Percentiles rank a stretch among this genome's conserved stretches.
Evolutionary conservation across 495 filamentous ascomycete species (phyloP).

Genomic region (Talaromyces trachyspermus): DNA sequence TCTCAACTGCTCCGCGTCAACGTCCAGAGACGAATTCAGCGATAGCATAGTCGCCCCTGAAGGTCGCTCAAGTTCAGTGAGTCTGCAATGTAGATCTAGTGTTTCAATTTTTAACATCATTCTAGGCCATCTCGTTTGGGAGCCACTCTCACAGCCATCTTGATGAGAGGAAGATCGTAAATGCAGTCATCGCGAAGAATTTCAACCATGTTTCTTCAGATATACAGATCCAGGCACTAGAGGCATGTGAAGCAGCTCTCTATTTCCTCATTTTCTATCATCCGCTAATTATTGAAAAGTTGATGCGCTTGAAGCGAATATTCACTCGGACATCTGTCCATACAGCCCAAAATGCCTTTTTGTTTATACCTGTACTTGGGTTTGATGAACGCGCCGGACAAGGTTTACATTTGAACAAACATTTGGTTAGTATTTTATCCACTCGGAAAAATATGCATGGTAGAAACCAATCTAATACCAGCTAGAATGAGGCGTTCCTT

Average conservation of each 20-base stretch:
- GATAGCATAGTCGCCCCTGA: slow-evolving; percentile 48
- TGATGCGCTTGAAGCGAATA: slow-evolving; percentile 73
- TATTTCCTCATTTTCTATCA: neutral
- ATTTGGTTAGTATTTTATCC: slow-evolving; percentile 34
- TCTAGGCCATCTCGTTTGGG: too few species aligned
- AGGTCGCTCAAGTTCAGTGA: too few species aligned
- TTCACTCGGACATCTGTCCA: slow-evolving; percentile 64
- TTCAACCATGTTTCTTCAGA: slow-evolving; percentile 60
- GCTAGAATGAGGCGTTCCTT: slow-evolving; percentile 74
- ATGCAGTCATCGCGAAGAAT: slow-evolving; percentile 74
- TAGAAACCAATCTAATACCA: neutral
- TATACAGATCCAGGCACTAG: slow-evolving; percentile 83
- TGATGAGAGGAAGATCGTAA: slow-evolving; percentile 51
- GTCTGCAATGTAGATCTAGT: neutral
- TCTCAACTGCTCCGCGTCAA: slow-evolving; percentile 63
- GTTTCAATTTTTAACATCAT: too few species aligned
- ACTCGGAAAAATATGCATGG: slow-evolving; percentile 6
- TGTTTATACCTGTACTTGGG: slow-evolving; percentile 66
- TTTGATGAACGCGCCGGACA: neutral
- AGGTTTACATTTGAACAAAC: slow-evolving; percentile 27
- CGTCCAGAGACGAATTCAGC: slow-evolving; percentile 73
- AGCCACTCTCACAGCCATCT: too few species aligned
- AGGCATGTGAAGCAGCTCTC: slow-evolving; percentile 33
- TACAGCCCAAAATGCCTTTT: slow-evolving; percentile 68
- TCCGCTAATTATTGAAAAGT: slow-evolving; percentile 35